Base-by-base conservation (phyloP, 331 rosid genomes). In the Ulmus americana region DNA sequence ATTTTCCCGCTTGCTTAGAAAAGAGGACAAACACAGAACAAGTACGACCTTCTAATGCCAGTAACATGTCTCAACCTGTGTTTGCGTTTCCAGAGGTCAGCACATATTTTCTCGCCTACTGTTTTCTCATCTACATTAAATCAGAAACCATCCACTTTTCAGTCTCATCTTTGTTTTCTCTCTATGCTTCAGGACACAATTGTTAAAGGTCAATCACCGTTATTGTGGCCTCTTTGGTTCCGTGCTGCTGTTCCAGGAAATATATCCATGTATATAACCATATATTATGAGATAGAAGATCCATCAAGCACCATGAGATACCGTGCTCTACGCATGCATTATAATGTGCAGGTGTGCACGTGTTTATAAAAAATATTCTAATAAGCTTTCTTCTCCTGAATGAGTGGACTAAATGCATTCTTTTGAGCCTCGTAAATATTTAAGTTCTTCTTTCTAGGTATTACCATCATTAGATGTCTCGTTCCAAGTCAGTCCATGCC, bases 181-280 rank as follows among this genome's bases (percentile, higher is more conserved):
- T 67, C 38, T 58, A 0, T 35, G 45, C 70, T 79, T 63, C 88
- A 94, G 99, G 96, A 80, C 42, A 87, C 86, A 14, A 53, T 71
- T 52, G 72, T 90, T 65, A 94, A 81, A 72, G 88, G 83, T 1
- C 90, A 72, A 71, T 69, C 78, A 64, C 84, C 96, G 46, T 81
- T 87, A 58, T 66, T 73, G 75, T 94, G 96, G 96, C 97, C 99
- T 74, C 96, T 94, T 78, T 94, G 97, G 99, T 77, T 90, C 78
- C 81, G 97, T 68, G 97, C 97, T 66, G 97, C 99, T 69, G 81
- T 76, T 78, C 88, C 97, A 41, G 99, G 99, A 74, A 72, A 87
- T 76, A 77, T 85, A 68, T 84, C 91, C 65, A 77, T 94, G 77
- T 74, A 80, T 69, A 67, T 90, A 55, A 79, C 91, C 79, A 78